Evolutionary conservation across 2,329 filamentous ascomycete species (phyloP).

Genomic region (Aspergillus oerlinghausenensis): DNA sequence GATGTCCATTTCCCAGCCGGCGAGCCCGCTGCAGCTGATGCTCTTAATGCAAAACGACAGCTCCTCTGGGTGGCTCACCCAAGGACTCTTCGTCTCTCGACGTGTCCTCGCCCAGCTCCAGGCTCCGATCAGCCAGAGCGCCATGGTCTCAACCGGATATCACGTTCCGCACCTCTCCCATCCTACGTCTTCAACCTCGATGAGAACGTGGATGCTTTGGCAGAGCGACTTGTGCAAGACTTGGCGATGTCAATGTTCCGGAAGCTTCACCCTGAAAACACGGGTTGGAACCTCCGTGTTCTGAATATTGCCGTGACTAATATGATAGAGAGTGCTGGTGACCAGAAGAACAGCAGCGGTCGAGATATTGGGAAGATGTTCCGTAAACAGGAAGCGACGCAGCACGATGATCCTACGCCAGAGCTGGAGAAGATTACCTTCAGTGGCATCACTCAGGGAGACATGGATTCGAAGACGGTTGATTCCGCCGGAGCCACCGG

Average conservation of each 20-base stretch:
- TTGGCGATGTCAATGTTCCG: constrained; percentile 67
- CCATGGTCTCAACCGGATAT: constrained; percentile 64
- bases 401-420: constrained; percentile 52
- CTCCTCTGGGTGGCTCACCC: constrained; percentile 74
- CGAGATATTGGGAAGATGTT: constrained; percentile 83
- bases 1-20: constrained; percentile 14
- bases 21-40: constrained; percentile 5
- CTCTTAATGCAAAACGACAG: constrained; percentile 16
- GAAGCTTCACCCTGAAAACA: constrained; percentile 64
- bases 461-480: constrained; percentile 3
- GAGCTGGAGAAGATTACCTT: background rate
- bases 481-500: constrained; percentile 15
- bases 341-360: constrained; percentile 53
- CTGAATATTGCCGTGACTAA: constrained; percentile 86
- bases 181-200: constrained; percentile 65
- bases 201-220: constrained; percentile 55
- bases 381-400: constrained; percentile 62
- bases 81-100: constrained; percentile 74
- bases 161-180: constrained; percentile 69
- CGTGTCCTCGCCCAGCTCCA: constrained; percentile 57
- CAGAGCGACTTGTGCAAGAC: constrained; percentile 66
- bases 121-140: constrained; percentile 52
- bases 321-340: constrained; percentile 60
- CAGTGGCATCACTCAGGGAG: background rate
- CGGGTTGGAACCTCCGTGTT: constrained; percentile 74